Percentiles rank a stretch among this genome's conserved stretches.
Evolutionary conservation across 1,139 yeast species (phyloP).

Genomic region (Saccharomyces hybrid): DNA sequence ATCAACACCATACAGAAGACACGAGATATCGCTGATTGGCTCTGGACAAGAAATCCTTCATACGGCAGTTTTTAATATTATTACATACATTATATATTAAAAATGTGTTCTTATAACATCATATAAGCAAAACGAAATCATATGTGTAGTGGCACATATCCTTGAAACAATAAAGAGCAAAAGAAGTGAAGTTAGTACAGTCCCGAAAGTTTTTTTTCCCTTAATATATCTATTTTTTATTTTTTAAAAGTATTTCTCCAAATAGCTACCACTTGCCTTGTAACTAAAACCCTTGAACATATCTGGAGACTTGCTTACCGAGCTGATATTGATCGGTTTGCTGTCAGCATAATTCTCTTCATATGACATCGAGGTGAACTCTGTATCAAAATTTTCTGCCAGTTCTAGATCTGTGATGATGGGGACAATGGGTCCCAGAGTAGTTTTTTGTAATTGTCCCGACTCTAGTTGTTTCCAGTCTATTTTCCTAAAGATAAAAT

Average conservation of each 20-base stretch:
- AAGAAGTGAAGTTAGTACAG: neutral
- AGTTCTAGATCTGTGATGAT: slow-evolving; percentile 74
- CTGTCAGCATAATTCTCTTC: slow-evolving; percentile 21
- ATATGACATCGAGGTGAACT: slow-evolving; percentile 69
- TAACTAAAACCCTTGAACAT: slow-evolving; percentile 35
- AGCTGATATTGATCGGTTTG: slow-evolving; percentile 9
- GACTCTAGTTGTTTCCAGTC: slow-evolving; percentile 59
- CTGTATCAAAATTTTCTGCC: slow-evolving; percentile 88
- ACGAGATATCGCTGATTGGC: neutral
- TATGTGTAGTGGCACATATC: neutral
- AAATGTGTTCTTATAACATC: neutral
- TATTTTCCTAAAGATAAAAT: slow-evolving; percentile 71
- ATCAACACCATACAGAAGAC: neutral
- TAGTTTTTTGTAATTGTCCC: slow-evolving; percentile 37
- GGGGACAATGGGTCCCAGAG: slow-evolving; percentile 79
- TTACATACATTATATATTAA: slow-evolving; percentile 1
- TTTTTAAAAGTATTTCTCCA: slow-evolving; percentile 28
- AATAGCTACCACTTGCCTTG: slow-evolving; percentile 32
- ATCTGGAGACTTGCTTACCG: slow-evolving; percentile 15
- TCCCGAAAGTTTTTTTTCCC: neutral
- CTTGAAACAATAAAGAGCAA: neutral
- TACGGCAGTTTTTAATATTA: neutral
- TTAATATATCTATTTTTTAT: neutral
- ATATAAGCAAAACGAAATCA: neutral
- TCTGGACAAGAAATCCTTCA: neutral